phyloP scores from a whole-genome alignment of 208 protist species.

The Leishmania aethiopica region DNA sequence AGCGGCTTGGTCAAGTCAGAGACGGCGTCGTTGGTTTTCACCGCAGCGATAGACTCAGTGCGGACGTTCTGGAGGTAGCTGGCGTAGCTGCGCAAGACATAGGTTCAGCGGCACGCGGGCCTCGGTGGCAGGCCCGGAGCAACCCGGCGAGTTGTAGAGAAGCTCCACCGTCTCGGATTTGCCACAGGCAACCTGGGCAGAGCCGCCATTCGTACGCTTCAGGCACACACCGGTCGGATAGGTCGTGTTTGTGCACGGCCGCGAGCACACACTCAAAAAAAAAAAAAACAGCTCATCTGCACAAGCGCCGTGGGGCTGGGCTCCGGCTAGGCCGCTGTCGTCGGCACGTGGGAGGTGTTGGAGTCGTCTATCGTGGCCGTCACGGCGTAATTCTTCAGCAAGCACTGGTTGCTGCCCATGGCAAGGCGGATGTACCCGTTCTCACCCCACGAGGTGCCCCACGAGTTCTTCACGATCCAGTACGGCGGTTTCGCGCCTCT shows the following conservation, averaged over 20 bases:
- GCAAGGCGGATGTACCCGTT: slow-evolving; percentile 88
- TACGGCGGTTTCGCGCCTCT: slow-evolving; percentile 64
- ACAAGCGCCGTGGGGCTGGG: slow-evolving; percentile 26
- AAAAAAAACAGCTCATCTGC: slow-evolving; percentile 36
- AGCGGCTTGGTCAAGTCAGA: slow-evolving; percentile 3
- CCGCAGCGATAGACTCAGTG: slow-evolving; percentile 1
- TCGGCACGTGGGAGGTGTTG: slow-evolving; percentile 18
- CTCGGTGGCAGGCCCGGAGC: slow-evolving; percentile 30
- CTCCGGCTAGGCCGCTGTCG: slow-evolving; percentile 14
- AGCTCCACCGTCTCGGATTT: slow-evolving; percentile 29
- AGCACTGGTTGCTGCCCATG: slow-evolving; percentile 85
- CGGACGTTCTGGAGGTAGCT: slow-evolving; percentile 65
- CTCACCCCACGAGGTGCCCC: slow-evolving; percentile 90
- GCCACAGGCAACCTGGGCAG: slow-evolving; percentile 48
- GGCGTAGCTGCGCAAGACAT: slow-evolving; percentile 56
- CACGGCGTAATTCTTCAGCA: slow-evolving; percentile 69
- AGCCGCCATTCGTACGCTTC: slow-evolving; percentile 31
- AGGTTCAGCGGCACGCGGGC: slow-evolving; percentile 43
- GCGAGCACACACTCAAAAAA: slow-evolving; percentile 42
- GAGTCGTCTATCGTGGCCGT: slow-evolving; percentile 39
- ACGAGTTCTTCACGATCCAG: slow-evolving; percentile 93
- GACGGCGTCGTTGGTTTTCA: neutral
- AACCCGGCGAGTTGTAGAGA: slow-evolving; percentile 36
- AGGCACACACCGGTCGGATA: slow-evolving; percentile 15
- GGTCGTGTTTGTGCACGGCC: slow-evolving; percentile 37